Base-by-base conservation (phyloP, 2,329 filamentous ascomycete species). In the Fusarium anthophilum region DNA sequence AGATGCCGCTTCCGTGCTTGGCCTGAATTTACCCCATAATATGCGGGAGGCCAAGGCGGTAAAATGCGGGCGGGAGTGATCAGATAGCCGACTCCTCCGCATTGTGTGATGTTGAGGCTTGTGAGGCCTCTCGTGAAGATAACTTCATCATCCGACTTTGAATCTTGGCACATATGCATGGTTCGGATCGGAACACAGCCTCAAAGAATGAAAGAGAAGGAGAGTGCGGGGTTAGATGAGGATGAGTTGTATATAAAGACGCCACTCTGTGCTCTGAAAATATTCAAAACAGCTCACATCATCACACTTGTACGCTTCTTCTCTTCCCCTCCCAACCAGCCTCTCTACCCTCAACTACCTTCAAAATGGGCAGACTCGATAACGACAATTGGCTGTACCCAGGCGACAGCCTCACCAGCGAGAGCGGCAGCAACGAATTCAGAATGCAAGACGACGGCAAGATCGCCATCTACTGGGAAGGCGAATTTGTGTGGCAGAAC, bases 361-460 rank as follows among this genome's bases (percentile, higher is more conserved):
- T 55, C n/a, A 63, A 3, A 39, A 69, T 69, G 66, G 56, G 65
- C 26, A 67, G 57, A 22, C 80, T 82, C 35, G 79, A 79, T 4
- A 81, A 81, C 63, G 80, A 78, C 59, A 76, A 80, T 67, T 80
- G 79, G 78, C 71, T 81, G n/a, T 69, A 74, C 45, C 64, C 50
- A 6, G 80, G 80, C 26, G 70, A 72, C 47, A 81, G 80, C 61
- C 75, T 81, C 9, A 80, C 50, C 24, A 82, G 80, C 54, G 32
- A 72, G 2, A 78, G 81, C 56, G 80, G 80, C 57, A 76, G 76
- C 2, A 73, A 76, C 22, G 80, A 81, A 50, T 69, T 81, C 57
- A 81, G 76, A 48, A 81, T 82, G 73, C 80, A 81, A 53, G 63
- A 39, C 1, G 80, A 82, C 35, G 78, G 79, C 60, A 80, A 81